Conservation (phyloP, 2,329 filamentous ascomycete species). For the Alternaria ventricosa region DNA sequence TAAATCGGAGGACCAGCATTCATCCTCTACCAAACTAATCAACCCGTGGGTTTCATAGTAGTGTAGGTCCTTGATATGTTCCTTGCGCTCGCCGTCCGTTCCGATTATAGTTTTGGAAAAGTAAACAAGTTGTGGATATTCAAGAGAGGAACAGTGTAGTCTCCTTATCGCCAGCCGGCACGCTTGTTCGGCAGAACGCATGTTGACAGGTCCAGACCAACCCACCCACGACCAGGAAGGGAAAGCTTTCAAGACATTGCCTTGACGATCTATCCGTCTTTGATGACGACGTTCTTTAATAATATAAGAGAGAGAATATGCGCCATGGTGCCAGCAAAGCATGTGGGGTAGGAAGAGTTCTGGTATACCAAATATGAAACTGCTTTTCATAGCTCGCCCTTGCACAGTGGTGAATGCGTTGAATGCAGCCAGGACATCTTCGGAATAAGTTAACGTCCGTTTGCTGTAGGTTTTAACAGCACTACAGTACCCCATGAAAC, state of each 20-base stretch:
- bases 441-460: not conserved
- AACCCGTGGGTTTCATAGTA: not conserved
- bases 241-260: not conserved
- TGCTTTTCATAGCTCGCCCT: not conserved
- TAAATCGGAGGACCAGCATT: accelerated
- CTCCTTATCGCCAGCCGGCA: not conserved
- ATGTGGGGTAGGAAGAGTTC: not conserved
- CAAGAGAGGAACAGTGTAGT: not conserved
- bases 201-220: not conserved
- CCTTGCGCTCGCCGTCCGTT: not conserved
- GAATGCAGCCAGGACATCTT: not conserved
- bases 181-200: accelerated
- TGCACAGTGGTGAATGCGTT: not conserved
- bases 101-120: not conserved
- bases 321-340: not conserved
- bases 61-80: not conserved
- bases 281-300: too few species aligned
- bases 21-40: not conserved
- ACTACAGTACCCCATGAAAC: accelerated
- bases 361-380: not conserved
- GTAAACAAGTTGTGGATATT: not conserved
- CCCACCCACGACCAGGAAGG: not conserved
- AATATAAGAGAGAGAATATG: too few species aligned
- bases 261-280: not conserved
- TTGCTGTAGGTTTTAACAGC: not conserved